These are phyloP conservation scores for Pseudogymnoascus pannorum DNA, from an alignment of 2,329 filamentous ascomycete species.

Conservation along the genomic window DNA sequence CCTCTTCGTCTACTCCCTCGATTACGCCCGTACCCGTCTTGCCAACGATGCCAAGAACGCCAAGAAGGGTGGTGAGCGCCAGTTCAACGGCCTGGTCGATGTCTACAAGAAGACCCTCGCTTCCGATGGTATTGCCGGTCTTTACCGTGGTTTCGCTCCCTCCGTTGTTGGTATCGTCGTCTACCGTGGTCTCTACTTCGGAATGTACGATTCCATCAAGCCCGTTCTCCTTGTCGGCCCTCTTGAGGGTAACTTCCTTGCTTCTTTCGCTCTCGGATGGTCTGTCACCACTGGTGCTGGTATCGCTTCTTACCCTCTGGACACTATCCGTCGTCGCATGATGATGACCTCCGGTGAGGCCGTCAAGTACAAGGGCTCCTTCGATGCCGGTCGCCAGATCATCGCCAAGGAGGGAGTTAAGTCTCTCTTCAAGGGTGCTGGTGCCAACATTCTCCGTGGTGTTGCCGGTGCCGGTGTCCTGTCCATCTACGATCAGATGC, in stretches of 20 bases:
- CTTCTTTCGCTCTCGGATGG: constrained; percentile 98
- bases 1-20: constrained; percentile 99
- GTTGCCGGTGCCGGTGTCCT: constrained; percentile 99
- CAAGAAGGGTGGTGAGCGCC: constrained; percentile 93
- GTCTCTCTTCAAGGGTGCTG: constrained; percentile 99
- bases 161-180: constrained; percentile 98
- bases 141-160: constrained; percentile 99
- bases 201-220: constrained; percentile 99
- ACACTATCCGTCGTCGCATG: constrained; percentile 99
- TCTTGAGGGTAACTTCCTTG: constrained; percentile 98
- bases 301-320: constrained; percentile 99
- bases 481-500: constrained; percentile 99
- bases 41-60: constrained; percentile 99
- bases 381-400: constrained; percentile 95
- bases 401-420: constrained; percentile 94
- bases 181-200: constrained; percentile 99
- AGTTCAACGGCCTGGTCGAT: constrained; percentile 99
- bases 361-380: constrained; percentile 98
- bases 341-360: constrained; percentile 98
- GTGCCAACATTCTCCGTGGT: constrained; percentile 99
- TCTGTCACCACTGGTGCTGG: constrained; percentile 98
- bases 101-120: constrained; percentile 99
- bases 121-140: constrained; percentile 96
- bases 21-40: constrained; percentile 99
- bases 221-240: constrained; percentile 85